These are phyloP conservation scores for Gnomoniopsis sp. DNA, from an alignment of 2,329 filamentous ascomycete species.

Conservation along the genomic window DNA sequence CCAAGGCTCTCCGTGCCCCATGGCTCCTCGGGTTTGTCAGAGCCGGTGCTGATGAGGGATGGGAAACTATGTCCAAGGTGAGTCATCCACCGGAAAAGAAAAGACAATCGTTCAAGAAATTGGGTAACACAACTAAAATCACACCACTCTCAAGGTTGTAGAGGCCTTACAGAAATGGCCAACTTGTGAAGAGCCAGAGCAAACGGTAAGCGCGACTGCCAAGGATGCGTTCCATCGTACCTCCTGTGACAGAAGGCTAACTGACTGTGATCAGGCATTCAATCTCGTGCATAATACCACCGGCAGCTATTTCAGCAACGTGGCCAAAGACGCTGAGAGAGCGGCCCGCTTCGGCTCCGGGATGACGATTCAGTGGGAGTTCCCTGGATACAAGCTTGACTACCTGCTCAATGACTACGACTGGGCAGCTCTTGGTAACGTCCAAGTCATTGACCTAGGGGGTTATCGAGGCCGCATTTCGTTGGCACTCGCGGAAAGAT, in stretches of 20 bases:
- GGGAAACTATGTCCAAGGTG: not conserved
- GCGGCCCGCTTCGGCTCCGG: not conserved
- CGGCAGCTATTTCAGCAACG: not conserved
- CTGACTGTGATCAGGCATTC: not conserved
- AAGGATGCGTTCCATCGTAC: not conserved
- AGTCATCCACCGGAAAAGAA: not conserved
- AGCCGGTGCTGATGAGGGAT: not conserved
- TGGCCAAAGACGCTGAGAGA: not conserved
- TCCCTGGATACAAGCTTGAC: not conserved
- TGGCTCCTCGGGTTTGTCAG: not conserved
- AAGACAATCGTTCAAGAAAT: not conserved
- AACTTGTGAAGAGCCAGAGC: not conserved
- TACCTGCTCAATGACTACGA: not conserved
- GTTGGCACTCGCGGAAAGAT: not conserved
- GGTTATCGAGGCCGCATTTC: not conserved
- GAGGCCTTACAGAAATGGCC: not conserved
- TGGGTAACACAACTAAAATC: not conserved
- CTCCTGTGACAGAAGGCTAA: not conserved
- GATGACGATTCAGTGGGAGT: constrained; percentile 1
- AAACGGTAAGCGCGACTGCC: not conserved
- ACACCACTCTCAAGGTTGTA: not conserved
- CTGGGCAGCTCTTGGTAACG: not conserved
- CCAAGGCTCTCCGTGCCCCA: not conserved
- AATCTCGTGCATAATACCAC: not conserved
- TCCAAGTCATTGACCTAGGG: not conserved